These are phyloP conservation scores for Cytospora mali DNA, from an alignment of 2,329 filamentous ascomycete species.

Conservation along the genomic window DNA sequence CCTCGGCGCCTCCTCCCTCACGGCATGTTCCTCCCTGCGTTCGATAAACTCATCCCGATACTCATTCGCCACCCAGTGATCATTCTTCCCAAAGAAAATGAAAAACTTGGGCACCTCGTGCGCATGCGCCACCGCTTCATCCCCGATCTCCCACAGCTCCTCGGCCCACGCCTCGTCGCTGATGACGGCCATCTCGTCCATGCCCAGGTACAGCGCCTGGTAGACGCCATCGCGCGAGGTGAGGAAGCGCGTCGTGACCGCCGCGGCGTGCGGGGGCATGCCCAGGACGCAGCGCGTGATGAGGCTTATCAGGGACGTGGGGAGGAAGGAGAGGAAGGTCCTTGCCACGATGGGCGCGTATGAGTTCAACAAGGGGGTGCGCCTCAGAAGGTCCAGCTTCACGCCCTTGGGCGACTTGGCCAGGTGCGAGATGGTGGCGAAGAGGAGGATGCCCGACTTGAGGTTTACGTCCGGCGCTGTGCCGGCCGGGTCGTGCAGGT, in stretches of 20 bases:
- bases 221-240: slow-evolving; percentile 59
- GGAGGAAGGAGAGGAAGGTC: slow-evolving; percentile 46
- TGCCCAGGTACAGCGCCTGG: slow-evolving; percentile 61
- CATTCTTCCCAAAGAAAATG: slow-evolving; percentile 61
- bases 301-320: slow-evolving; percentile 44
- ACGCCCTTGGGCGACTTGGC: slow-evolving; percentile 62
- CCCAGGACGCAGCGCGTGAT: slow-evolving; percentile 48
- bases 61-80: slow-evolving; percentile 64
- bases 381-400: slow-evolving; percentile 49
- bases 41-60: slow-evolving; percentile 60
- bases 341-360: slow-evolving; percentile 46
- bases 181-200: slow-evolving; percentile 63
- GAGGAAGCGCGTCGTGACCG: slow-evolving; percentile 56
- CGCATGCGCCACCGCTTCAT: slow-evolving; percentile 33
- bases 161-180: slow-evolving; percentile 61
- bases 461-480: slow-evolving; percentile 46
- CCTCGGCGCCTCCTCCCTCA: slow-evolving; percentile 33
- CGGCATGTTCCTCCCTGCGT: slow-evolving; percentile 38
- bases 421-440: slow-evolving; percentile 75
- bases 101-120: slow-evolving; percentile 52
- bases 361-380: slow-evolving; percentile 45
- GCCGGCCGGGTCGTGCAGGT: slow-evolving; percentile 44
- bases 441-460: slow-evolving; percentile 64
- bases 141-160: slow-evolving; percentile 54
- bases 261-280: slow-evolving; percentile 52